Percentiles rank a stretch among this genome's conserved stretches.
Conservation (phyloP, 2,329 filamentous ascomycete species). For the Biscogniauxia marginata region DNA sequence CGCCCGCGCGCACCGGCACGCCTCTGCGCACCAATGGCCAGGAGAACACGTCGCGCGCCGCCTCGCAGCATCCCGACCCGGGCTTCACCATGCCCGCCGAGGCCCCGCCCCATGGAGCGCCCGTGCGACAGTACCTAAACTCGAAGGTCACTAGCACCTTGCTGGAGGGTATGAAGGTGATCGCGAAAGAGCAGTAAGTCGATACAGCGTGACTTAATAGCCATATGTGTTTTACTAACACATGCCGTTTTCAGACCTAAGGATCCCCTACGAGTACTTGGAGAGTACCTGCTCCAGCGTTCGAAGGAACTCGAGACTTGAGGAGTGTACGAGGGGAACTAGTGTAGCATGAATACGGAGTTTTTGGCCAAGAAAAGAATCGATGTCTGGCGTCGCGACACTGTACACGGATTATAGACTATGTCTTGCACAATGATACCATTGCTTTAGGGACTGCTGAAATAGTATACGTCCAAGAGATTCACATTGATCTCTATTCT, state of each 20-base stretch:
- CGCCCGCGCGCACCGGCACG: constrained; percentile 46
- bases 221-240: too few relatives aligned
- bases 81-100: constrained; percentile 56
- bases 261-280: constrained; percentile 67
- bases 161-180: constrained; percentile 71
- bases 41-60: constrained; percentile 46
- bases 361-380: constrained; percentile 19
- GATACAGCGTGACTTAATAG: too few relatives aligned
- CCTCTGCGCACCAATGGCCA: constrained; percentile 35
- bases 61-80: constrained; percentile 56
- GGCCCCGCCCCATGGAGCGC: constrained; percentile 64
- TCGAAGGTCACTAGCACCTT: constrained; percentile 66
- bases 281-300: constrained; percentile 68
- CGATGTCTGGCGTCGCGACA: constrained; percentile 10
- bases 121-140: constrained; percentile 70
- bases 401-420: constrained; percentile 12
- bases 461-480: constrained; percentile 8
- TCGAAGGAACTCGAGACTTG: constrained; percentile 61
- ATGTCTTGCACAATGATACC: constrained; percentile 26
- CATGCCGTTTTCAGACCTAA: constrained; percentile 58
- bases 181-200: constrained; percentile 71
- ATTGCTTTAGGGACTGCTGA: constrained; percentile 12
- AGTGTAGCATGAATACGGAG: constrained; percentile 19
- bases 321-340: background rate
- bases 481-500: constrained; percentile 17